A percentile compares a stretch with the other conserved stretches of the same genome.
Evolutionary conservation across 2,329 filamentous ascomycete genomes (phyloP).

Genomic region (Immersiporthe knoxdaviesiana): DNA sequence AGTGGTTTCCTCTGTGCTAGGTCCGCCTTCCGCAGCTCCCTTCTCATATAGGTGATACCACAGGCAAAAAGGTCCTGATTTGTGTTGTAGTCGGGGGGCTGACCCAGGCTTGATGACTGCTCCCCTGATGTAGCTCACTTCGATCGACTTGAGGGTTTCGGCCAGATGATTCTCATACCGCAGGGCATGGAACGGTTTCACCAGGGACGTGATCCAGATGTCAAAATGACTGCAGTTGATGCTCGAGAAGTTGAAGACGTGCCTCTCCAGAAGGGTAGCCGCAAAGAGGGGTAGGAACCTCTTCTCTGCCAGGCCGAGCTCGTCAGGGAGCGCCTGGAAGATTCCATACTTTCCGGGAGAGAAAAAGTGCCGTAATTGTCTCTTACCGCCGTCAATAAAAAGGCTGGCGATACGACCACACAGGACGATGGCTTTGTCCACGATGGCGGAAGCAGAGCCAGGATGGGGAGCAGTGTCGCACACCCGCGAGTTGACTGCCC

Average conservation of each 20-base stretch:
- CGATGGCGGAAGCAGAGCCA: conserved; percentile 5
- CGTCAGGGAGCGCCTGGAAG: conserved; percentile 48
- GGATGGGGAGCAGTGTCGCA: neutral
- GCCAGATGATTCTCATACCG: conserved; percentile 56
- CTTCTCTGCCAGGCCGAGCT: conserved; percentile 47
- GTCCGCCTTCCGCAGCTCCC: conserved; percentile 46
- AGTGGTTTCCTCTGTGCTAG: conserved; percentile 42
- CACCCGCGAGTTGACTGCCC: conserved; percentile 13
- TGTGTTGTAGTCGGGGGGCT: conserved; percentile 51
- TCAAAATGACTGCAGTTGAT: conserved; percentile 50
- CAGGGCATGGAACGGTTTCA: conserved; percentile 52
- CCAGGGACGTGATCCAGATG: conserved; percentile 57
- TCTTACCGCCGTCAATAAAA: conserved; percentile 47
- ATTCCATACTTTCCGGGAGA: conserved; percentile 52
- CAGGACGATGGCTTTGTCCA: conserved; percentile 48
- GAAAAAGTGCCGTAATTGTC: conserved; percentile 51
- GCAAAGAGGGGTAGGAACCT: conserved; percentile 56
- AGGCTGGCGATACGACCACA: conserved; percentile 51
- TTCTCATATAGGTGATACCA: conserved; percentile 55
- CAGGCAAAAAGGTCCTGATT: conserved; percentile 55
- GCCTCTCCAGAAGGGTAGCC: conserved; percentile 50
- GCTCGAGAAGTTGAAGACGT: conserved; percentile 52
- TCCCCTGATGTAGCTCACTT: conserved; percentile 48
- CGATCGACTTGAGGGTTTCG: conserved; percentile 47
- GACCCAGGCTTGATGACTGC: conserved; percentile 42